Evolutionary conservation across 495 filamentous ascomycete species (phyloP).

Genomic region (Neurospora intermedia): DNA sequence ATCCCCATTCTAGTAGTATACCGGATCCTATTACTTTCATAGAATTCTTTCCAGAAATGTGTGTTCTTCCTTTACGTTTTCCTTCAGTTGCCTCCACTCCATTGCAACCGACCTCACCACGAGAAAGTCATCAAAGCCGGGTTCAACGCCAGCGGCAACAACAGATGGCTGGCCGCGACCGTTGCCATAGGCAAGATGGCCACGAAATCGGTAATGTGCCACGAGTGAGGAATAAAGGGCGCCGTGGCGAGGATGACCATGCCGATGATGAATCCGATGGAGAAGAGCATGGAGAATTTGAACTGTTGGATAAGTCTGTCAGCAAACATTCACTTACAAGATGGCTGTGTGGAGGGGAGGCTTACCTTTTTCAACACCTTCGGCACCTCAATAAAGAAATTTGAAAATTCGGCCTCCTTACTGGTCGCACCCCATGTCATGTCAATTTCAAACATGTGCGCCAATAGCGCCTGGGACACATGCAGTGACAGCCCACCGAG

Average conservation of each 20-base stretch:
- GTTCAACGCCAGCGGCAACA: constrained; percentile 64
- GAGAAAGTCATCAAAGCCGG: constrained; percentile 75
- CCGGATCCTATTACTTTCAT: background rate
- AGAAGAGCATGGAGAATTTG: constrained; percentile 65
- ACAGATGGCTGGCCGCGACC: constrained; percentile 54
- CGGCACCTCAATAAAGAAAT: constrained; percentile 73
- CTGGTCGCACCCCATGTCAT: constrained; percentile 64
- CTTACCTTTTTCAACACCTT: constrained; percentile 54
- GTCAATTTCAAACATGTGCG: constrained; percentile 63
- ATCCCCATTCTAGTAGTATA: background rate
- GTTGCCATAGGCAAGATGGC: constrained; percentile 73
- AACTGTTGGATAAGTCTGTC: constrained; percentile 30
- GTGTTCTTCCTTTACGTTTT: no score
- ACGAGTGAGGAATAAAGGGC: constrained; percentile 52
- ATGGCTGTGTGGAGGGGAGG: background rate
- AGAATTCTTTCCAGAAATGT: no score
- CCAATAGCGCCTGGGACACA: constrained; percentile 53
- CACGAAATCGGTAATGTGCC: constrained; percentile 68
- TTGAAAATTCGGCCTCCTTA: constrained; percentile 62
- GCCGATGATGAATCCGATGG: constrained; percentile 45
- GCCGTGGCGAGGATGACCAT: constrained; percentile 60
- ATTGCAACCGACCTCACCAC: constrained; percentile 33
- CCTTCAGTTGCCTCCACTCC: background rate
- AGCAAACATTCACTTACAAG: background rate
- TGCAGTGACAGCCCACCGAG: constrained; percentile 61